Conservation (phyloP, 140 eudicot genomes). For the Oenanthe javanica region DNA sequence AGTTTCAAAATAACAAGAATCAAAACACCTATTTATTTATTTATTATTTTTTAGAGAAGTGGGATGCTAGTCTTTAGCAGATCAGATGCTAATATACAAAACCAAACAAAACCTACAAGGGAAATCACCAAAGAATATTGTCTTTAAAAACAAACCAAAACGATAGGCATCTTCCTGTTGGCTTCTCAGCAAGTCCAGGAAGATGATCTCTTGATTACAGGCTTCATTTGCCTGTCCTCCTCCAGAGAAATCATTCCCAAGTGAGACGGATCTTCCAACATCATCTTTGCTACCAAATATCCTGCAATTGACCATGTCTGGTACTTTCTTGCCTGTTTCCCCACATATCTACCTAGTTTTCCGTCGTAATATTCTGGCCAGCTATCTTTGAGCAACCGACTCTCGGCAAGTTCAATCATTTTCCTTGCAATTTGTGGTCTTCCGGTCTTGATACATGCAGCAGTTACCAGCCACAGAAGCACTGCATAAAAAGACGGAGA, state of each 20-base stretch:
- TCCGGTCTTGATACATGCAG: slow-evolving; percentile 79
- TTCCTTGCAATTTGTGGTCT: slow-evolving; percentile 72
- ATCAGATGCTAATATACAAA: slow-evolving; percentile 31
- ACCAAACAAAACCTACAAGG: slow-evolving; percentile 20
- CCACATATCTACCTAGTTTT: slow-evolving; percentile 59
- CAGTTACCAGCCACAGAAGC: slow-evolving; percentile 73
- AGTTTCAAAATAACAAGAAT: neutral
- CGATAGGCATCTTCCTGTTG: slow-evolving; percentile 5
- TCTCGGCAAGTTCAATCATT: slow-evolving; percentile 71
- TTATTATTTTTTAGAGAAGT: slow-evolving; percentile 7
- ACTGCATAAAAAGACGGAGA: slow-evolving; percentile 28
- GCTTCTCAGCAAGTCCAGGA: slow-evolving; percentile 49
- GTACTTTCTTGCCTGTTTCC: slow-evolving; percentile 73
- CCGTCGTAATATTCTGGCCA: slow-evolving; percentile 90
- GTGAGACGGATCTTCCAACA: slow-evolving; percentile 77
- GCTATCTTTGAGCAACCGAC: slow-evolving; percentile 62
- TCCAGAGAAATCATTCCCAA: slow-evolving; percentile 66
- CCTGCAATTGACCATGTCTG: slow-evolving; percentile 91
- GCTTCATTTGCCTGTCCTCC: slow-evolving; percentile 69
- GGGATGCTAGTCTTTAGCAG: slow-evolving; percentile 14
- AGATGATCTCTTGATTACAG: slow-evolving; percentile 54
- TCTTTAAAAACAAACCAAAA: slow-evolving; percentile 8
- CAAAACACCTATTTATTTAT: neutral
- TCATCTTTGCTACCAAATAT: slow-evolving; percentile 70
- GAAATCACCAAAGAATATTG: slow-evolving; percentile 12